Percentiles rank a stretch among this genome's conserved stretches.
Evolutionary conservation across 768 basidiomycete genomes (phyloP).

Genomic region (Psilocybe cubensis): DNA sequence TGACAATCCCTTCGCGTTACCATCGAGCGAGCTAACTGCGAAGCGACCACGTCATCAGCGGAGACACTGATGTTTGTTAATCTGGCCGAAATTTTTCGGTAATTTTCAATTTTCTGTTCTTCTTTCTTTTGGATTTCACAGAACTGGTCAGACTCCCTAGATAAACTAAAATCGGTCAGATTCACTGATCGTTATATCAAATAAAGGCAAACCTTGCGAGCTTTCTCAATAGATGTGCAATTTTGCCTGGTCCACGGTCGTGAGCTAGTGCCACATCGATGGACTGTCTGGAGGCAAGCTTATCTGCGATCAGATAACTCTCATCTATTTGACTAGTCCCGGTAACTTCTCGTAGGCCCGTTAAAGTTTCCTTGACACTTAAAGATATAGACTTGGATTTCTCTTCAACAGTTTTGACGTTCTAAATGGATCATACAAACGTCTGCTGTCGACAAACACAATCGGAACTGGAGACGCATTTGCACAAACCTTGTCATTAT

Average conservation of each 20-base stretch:
- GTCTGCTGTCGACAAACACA: neutral
- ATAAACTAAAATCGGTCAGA: constrained; percentile 37
- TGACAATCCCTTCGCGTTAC: constrained; percentile 45
- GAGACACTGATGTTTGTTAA: constrained; percentile 47
- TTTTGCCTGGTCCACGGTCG: constrained; percentile 18
- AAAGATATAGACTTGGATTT: neutral
- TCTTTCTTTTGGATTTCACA: constrained; percentile 45
- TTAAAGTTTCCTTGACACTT: neutral
- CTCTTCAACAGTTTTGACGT: neutral
- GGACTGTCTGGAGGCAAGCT: neutral
- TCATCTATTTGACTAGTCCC: neutral
- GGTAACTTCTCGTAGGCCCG: neutral
- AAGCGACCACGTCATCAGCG: constrained; percentile 44
- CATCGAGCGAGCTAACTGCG: constrained; percentile 49
- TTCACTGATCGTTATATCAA: neutral
- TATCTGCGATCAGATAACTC: neutral
- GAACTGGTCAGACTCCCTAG: constrained; percentile 48
- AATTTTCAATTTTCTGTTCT: constrained; percentile 50
- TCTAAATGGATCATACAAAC: neutral
- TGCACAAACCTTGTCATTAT: neutral
- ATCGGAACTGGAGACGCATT: neutral
- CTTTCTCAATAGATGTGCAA: constrained; percentile 39
- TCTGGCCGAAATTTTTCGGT: constrained; percentile 50
- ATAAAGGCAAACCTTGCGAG: constrained; percentile 38
- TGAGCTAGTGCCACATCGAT: neutral